Evolutionary conservation across 108 stramenopile species (phyloP).

Genomic region (Conticribra guillardii): DNA sequence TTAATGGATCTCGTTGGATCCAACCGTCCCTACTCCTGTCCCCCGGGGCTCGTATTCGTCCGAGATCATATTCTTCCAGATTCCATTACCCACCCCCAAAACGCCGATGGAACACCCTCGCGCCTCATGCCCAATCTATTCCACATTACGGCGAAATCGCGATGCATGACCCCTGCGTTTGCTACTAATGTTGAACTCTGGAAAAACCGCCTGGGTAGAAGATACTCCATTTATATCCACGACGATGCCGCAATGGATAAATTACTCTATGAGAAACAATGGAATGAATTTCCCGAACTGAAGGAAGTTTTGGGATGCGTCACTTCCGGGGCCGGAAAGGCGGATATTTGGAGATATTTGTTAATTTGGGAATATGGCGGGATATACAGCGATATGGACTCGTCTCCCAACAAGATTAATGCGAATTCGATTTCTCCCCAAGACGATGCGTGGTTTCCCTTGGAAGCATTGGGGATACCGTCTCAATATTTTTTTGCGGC

Average conservation of each 20-base stretch:
- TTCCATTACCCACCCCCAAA: constrained; percentile 2
- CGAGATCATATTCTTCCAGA: constrained; percentile 17
- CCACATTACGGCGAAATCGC: constrained; percentile 62
- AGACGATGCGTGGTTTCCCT: constrained; percentile 67
- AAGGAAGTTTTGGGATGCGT: constrained; percentile 52
- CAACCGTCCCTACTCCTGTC: constrained; percentile 2
- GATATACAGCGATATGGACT: constrained; percentile 70
- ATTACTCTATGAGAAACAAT: constrained; percentile 42
- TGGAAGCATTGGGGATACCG: constrained; percentile 52
- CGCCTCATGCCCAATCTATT: constrained; percentile 63
- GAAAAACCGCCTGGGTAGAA: constrained; percentile 36
- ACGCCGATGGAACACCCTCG: neutral
- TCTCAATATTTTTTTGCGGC: constrained; percentile 74
- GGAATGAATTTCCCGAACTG: constrained; percentile 64
- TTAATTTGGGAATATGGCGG: constrained; percentile 70
- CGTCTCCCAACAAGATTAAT: constrained; percentile 45
- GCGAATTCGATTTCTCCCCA: constrained; percentile 27
- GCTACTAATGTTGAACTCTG: constrained; percentile 46
- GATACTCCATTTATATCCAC: constrained; percentile 65
- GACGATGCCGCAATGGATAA: constrained; percentile 68
- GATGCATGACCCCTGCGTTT: constrained; percentile 51
- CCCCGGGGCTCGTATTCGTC: constrained; percentile 16
- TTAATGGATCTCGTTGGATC: constrained; percentile 19
- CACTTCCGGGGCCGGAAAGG: constrained; percentile 47
- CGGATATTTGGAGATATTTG: constrained; percentile 68